These are phyloP conservation scores for Mycena venus DNA, from an alignment of 768 basidiomycete species.

Conservation along the genomic window DNA sequence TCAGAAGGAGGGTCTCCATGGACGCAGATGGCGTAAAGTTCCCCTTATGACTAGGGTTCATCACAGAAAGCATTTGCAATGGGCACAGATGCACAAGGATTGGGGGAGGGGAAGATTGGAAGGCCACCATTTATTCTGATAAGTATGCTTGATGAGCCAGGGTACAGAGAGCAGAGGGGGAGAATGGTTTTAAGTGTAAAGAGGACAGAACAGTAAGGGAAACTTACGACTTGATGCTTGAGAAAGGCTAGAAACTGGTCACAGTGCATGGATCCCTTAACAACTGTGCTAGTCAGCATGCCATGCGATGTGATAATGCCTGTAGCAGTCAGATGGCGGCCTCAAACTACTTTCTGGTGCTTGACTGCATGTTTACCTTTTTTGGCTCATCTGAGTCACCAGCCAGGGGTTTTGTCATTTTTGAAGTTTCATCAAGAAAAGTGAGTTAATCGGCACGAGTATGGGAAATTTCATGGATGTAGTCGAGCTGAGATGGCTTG, in stretches of 20 bases:
- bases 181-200: neutral
- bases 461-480: slow-evolving; percentile 39
- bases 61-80: too few species aligned
- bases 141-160: neutral
- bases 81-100: too few species aligned
- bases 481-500: slow-evolving; percentile 40
- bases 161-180: neutral
- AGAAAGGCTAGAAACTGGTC: slow-evolving; percentile 9
- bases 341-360: neutral
- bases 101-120: too few species aligned
- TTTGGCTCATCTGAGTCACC: neutral
- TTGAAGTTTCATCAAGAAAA: slow-evolving; percentile 53
- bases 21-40: too few species aligned
- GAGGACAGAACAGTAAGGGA: neutral
- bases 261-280: slow-evolving; percentile 17
- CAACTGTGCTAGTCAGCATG: neutral
- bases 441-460: slow-evolving; percentile 48
- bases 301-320: neutral
- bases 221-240: neutral
- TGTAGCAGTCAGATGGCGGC: neutral
- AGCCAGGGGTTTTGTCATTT: slow-evolving; percentile 41
- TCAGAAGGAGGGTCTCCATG: too few species aligned
- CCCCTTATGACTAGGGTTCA: too few species aligned
- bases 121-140: too few species aligned
- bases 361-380: neutral